Percentiles rank a stretch among this genome's conserved stretches.
Evolutionary conservation across 768 basidiomycete genomes (phyloP).

Genomic region (Rossbeevera mucosa): DNA sequence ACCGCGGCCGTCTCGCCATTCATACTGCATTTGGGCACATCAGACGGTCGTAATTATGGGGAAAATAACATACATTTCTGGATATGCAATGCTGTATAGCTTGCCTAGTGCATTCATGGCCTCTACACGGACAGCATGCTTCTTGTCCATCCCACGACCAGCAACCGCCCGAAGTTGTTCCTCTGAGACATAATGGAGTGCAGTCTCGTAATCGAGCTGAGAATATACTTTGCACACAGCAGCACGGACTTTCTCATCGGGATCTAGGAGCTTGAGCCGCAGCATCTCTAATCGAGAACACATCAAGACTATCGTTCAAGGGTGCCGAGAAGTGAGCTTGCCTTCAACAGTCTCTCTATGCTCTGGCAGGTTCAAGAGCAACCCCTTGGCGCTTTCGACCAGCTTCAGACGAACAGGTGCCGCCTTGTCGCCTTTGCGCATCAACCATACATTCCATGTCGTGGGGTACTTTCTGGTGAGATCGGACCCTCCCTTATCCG

Average conservation of each 20-base stretch:
- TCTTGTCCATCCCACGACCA: conserved; percentile 79
- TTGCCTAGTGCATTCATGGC: conserved; percentile 74
- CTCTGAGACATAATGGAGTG: conserved; percentile 72
- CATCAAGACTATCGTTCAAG: conserved; percentile 1
- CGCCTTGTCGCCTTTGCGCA: conserved; percentile 72
- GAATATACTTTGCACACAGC: conserved; percentile 80
- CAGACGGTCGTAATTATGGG: neutral
- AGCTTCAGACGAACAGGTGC: conserved; percentile 70
- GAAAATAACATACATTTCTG: conserved; percentile 72
- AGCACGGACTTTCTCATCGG: conserved; percentile 87
- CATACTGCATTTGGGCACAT: conserved; percentile 49
- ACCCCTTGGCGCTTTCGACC: conserved; percentile 60
- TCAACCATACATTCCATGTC: conserved; percentile 84
- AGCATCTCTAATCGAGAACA: conserved; percentile 46
- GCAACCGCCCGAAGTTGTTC: conserved; percentile 59
- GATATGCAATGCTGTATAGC: conserved; percentile 76
- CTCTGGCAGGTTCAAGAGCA: conserved; percentile 66
- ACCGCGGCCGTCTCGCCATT: conserved; percentile 69
- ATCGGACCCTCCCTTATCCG: conserved; percentile 67
- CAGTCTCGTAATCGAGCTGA: conserved; percentile 86
- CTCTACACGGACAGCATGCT: conserved; percentile 65
- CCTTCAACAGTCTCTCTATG: conserved; percentile 68
- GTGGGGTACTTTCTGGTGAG: conserved; percentile 74
- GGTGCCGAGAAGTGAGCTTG: conserved; percentile 30
- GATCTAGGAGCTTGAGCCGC: conserved; percentile 66